phyloP scores from a whole-genome alignment of 345 rosid species.

The Psidium guajava region DNA sequence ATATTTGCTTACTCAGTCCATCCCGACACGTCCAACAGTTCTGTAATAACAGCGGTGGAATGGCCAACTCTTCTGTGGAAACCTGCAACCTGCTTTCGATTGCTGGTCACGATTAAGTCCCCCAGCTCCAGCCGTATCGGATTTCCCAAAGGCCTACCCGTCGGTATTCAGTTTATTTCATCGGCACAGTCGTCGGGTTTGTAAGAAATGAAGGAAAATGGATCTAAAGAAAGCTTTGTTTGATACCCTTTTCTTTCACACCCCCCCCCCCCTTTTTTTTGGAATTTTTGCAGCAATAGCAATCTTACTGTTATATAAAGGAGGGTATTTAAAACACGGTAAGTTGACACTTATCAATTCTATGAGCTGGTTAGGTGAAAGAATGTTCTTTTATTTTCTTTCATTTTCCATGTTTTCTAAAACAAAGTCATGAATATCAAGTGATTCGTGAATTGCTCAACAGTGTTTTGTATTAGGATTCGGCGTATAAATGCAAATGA shows the following conservation, averaged over 20 bases:
- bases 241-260: too few species aligned
- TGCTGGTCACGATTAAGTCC: too few species aligned
- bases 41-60: too few species aligned
- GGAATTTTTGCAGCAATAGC: background rate
- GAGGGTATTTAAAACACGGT: background rate
- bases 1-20: too few species aligned
- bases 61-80: too few species aligned
- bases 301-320: background rate
- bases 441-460: background rate
- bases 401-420: background rate
- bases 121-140: background rate
- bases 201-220: background rate
- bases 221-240: background rate
- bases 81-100: too few species aligned
- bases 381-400: background rate
- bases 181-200: background rate
- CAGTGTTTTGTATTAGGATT: too few species aligned
- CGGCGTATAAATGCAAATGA: too few species aligned
- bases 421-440: background rate
- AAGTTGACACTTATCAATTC: background rate
- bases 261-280: too few species aligned
- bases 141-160: background rate
- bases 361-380: background rate
- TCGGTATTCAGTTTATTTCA: background rate
- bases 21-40: too few species aligned